phyloP scores from a whole-genome alignment of 1,284 basidiomycete species.

The Exobasidium rhododendri region DNA sequence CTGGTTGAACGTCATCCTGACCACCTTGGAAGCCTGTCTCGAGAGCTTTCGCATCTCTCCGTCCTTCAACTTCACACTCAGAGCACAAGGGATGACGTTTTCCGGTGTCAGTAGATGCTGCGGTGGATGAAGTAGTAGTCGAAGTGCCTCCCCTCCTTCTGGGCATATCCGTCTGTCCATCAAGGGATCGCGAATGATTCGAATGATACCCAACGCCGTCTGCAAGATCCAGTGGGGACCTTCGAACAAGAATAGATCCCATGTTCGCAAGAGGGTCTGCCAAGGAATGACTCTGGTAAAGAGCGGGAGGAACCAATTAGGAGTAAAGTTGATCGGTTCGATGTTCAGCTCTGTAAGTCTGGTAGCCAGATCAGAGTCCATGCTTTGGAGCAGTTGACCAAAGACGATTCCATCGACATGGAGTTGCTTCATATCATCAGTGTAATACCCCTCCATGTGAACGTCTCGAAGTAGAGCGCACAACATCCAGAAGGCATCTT shows the following conservation, averaged over 20 bases:
- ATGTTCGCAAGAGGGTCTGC: constrained; percentile 72
- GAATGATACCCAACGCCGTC: constrained; percentile 71
- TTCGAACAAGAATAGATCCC: constrained; percentile 76
- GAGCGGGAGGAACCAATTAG: constrained; percentile 57
- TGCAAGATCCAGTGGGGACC: constrained; percentile 78
- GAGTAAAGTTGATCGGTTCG: constrained; percentile 47
- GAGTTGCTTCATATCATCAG: constrained; percentile 67
- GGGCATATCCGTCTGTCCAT: constrained; percentile 60
- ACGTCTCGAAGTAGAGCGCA: constrained; percentile 69
- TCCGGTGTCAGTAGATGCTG: constrained; percentile 45
- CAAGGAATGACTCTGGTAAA: constrained; percentile 76
- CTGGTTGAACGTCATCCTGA: constrained; percentile 21
- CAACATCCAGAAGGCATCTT: constrained; percentile 81
- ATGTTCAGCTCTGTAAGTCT: constrained; percentile 39
- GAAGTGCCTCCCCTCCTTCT: constrained; percentile 61
- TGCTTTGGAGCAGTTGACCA: constrained; percentile 67
- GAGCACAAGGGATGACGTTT: constrained; percentile 65
- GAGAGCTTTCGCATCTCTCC: constrained; percentile 72
- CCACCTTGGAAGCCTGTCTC: constrained; percentile 43
- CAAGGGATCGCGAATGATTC: constrained; percentile 61
- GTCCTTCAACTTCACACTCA: constrained; percentile 72
- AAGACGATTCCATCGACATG: constrained; percentile 79
- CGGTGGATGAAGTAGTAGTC: constrained; percentile 61
- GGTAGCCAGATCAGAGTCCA: constrained; percentile 61
- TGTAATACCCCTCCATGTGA: constrained; percentile 64